Evolutionary conservation across 805 yeast genomes (phyloP).

Genomic region (Saccharomycopsis javanensis): DNA sequence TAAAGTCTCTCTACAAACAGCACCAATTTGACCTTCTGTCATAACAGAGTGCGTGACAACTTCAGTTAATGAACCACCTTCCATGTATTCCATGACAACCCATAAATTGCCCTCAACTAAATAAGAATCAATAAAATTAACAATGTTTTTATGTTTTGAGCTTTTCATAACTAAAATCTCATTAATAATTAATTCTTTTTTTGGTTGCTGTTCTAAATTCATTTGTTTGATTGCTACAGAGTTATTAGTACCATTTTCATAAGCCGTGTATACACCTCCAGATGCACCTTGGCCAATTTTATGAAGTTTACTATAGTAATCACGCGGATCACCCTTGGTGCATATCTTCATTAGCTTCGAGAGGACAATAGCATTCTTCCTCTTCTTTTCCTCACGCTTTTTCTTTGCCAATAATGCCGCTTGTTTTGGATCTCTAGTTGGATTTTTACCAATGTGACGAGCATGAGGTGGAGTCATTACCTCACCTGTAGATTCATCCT

Average conservation of each 20-base stretch:
- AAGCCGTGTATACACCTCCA: constrained; percentile 92
- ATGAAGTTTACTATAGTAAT: constrained; percentile 52
- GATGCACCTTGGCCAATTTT: constrained; percentile 98
- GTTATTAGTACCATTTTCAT: constrained; percentile 42
- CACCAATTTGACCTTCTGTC: constrained; percentile 92
- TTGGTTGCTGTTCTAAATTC: constrained; percentile 90
- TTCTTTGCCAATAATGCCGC: constrained; percentile 51
- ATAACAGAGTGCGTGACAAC: constrained; percentile 82
- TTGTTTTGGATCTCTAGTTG: constrained; percentile 27
- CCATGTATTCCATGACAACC: constrained; percentile 99
- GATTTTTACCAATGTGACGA: constrained; percentile 20
- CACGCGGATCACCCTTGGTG: constrained; percentile 74
- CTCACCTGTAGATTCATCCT: background rate
- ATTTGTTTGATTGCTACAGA: constrained; percentile 94
- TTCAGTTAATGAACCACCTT: constrained; percentile 94
- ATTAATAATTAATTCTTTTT: constrained; percentile 87
- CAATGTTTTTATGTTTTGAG: constrained; percentile 82
- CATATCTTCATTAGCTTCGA: constrained; percentile 68
- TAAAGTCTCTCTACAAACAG: constrained; percentile 86
- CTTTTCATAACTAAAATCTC: constrained; percentile 96
- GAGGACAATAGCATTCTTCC: constrained; percentile 61
- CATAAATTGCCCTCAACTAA: constrained; percentile 71
- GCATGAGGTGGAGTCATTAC: constrained; percentile 22
- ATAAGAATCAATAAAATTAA: constrained; percentile 84
- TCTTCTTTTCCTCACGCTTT: constrained; percentile 71